These are phyloP conservation scores for Phaeotremella fagi DNA, from an alignment of 768 basidiomycete genomes.

Conservation along the genomic window DNA sequence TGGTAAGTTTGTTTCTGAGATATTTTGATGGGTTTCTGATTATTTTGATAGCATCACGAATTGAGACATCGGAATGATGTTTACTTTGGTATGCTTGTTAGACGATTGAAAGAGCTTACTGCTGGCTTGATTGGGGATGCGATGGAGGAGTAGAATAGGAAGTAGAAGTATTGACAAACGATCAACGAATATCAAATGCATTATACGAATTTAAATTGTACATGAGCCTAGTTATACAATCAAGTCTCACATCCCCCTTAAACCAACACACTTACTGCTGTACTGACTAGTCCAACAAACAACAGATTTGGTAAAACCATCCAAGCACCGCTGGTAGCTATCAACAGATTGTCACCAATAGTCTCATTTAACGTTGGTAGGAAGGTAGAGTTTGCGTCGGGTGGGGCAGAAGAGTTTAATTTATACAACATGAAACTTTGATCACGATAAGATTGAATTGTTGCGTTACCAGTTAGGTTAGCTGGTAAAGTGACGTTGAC, in stretches of 20 bases:
- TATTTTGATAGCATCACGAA: slow-evolving; percentile 8
- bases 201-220: not conserved
- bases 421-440: not conserved
- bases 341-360: not conserved
- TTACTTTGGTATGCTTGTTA: slow-evolving; percentile 23
- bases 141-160: slow-evolving; percentile 1
- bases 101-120: slow-evolving; percentile 19
- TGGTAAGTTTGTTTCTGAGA: slow-evolving; percentile 20
- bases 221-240: not conserved
- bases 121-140: slow-evolving; percentile 10
- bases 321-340: not conserved
- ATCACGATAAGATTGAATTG: not conserved
- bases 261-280: not conserved
- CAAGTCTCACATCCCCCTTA: too few species aligned
- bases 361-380: not conserved
- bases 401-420: not conserved
- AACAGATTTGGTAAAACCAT: not conserved
- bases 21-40: not conserved
- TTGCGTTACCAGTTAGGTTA: not conserved
- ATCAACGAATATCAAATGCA: not conserved
- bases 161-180: not conserved
- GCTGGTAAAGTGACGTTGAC: not conserved
- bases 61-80: slow-evolving; percentile 7
- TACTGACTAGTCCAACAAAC: not conserved
- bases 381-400: not conserved